Evolutionary conservation across 192 early-diverging fungal species (phyloP).

Genomic region (Backusella westeae): DNA sequence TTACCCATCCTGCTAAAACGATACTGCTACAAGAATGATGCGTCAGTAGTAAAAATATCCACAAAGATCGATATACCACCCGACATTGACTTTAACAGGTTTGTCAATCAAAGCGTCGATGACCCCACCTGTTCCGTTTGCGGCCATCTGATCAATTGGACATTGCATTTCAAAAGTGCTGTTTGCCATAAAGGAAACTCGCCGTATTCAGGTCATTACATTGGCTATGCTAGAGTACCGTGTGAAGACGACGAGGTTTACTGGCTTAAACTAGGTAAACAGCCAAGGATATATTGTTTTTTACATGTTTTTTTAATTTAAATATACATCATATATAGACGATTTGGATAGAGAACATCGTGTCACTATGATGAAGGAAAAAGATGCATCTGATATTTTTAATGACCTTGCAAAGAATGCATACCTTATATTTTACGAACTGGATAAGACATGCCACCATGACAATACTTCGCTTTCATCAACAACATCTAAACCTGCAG

Average conservation of each 20-base stretch:
- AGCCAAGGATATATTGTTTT: neutral
- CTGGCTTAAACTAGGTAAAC: slow-evolving; percentile 36
- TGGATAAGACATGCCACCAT: slow-evolving; percentile 43
- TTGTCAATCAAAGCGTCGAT: slow-evolving; percentile 45
- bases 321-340: slow-evolving; percentile 44
- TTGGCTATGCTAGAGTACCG: slow-evolving; percentile 21
- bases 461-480: neutral
- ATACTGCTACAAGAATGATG: slow-evolving; percentile 49
- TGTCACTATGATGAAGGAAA: slow-evolving; percentile 35
- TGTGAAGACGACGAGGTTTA: slow-evolving; percentile 33
- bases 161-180: slow-evolving; percentile 23
- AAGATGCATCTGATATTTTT: slow-evolving; percentile 38
- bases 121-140: slow-evolving; percentile 28
- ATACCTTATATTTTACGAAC: slow-evolving; percentile 66
- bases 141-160: slow-evolving; percentile 9
- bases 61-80: slow-evolving; percentile 54
- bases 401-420: slow-evolving; percentile 49
- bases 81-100: slow-evolving; percentile 44
- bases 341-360: slow-evolving; percentile 54
- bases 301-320: neutral
- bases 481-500: neutral
- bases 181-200: slow-evolving; percentile 29
- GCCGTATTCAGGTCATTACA: slow-evolving; percentile 36
- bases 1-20: slow-evolving; percentile 68
- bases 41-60: slow-evolving; percentile 35